Evolutionary conservation across 2,329 filamentous ascomycete genomes (phyloP), one percentile per base, ranked within the genome.

Genomic region (Leptographium lundbergii): DNA sequence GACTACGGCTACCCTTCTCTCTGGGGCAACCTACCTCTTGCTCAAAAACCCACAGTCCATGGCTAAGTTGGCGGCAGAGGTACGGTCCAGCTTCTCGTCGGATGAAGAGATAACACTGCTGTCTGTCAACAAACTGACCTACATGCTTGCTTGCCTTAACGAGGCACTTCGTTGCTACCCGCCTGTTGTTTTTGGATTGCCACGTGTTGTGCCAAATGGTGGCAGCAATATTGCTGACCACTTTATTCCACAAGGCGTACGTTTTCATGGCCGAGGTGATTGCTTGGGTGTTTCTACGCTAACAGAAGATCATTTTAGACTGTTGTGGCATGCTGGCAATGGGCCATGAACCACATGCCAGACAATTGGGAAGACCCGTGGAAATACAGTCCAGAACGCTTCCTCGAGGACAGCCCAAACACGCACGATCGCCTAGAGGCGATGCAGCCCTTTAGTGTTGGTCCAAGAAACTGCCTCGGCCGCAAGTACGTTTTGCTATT

Each of bases 391-490:
- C 69, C 69, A 0, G 67, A 70, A 54, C 63, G 69, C 10, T 71
- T 69, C 66, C 63, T 75, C 1, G 51, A 47, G 24, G 70, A 72
- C 13, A 61, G 65, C 4, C 66, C 66, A 4, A 80, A 73, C 63
- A 65, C 64, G 1, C 57, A 62, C 9, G 77, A 81, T 61, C 71
- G 69, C 42, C 69, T 70, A 50, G 71, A 73, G 0, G 72, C 71
- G 2, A 69, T 76, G 55, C 74, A 78, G 66, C 74, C 77, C 1
- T 79, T 81, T 60, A 71, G 71, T 2, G 52, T 75, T 2, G 77
- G 77, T 0, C 73, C 77, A 5, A 67, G 77, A 1, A 77, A 77
- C 51, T 80, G 77, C 59, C 69, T 80, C 25, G 78, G 77, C 3
- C 70, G 70, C 61, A 78, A 78, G 75, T 76, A 67, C 66, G 74